Evolutionary conservation across 192 early-diverging fungal genomes (phyloP).

Genomic region (Coemansia sp.): DNA sequence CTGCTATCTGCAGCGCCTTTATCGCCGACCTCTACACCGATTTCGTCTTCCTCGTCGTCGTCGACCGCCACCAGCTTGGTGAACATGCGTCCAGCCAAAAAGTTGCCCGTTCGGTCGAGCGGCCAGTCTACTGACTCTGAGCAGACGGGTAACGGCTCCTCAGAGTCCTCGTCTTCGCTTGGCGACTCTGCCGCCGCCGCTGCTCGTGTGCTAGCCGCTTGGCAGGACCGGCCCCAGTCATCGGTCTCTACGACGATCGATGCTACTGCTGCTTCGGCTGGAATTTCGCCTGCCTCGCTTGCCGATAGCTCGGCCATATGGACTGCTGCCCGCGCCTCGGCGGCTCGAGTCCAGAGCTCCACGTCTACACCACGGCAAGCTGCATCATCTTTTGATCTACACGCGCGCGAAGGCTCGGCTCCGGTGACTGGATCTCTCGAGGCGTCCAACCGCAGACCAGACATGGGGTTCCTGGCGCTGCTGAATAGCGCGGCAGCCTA

Average conservation of each 20-base stretch:
- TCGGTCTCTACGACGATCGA: neutral
- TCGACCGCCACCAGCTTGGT: conserved; percentile 7
- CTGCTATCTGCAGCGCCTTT: conserved; percentile 12
- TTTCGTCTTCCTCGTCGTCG: conserved; percentile 9
- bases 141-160: conserved; percentile 25
- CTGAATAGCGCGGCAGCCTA: conserved; percentile 48
- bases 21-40: conserved; percentile 8
- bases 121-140: conserved; percentile 45
- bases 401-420: conserved; percentile 34
- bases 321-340: conserved; percentile 7
- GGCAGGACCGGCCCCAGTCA: conserved; percentile 43
- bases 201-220: conserved; percentile 49
- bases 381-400: conserved; percentile 13
- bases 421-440: conserved; percentile 22
- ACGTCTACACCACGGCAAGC: conserved; percentile 28
- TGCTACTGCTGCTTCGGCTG: conserved; percentile 2
- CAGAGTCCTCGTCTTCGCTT: conserved; percentile 42
- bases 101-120: conserved; percentile 12
- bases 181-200: conserved; percentile 49
- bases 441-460: conserved; percentile 10
- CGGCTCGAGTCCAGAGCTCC: conserved; percentile 22
- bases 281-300: conserved; percentile 1
- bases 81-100: conserved; percentile 36
- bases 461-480: conserved; percentile 47
- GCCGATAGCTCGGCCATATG: conserved; percentile 12